Conservation (phyloP, 805 yeast genomes). For the Clavispora santaluciae region DNA sequence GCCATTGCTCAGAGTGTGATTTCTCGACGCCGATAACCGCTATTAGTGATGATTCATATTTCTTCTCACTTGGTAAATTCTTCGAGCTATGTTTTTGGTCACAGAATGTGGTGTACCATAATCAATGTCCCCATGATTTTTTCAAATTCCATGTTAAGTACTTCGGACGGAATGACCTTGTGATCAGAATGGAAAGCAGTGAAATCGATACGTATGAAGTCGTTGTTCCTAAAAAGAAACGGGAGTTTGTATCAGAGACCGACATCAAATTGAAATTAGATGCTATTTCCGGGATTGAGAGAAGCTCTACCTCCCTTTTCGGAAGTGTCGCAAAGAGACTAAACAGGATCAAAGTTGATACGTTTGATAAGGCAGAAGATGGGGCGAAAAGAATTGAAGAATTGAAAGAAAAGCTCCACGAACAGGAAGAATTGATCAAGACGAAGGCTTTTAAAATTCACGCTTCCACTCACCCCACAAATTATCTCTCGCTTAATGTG, state of each 20-base stretch:
- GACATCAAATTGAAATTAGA: conserved; percentile 68
- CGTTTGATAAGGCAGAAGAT: conserved; percentile 64
- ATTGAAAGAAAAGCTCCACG: conserved; percentile 47
- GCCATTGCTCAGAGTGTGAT: conserved; percentile 77
- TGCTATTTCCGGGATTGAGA: conserved; percentile 48
- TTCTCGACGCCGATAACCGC: conserved; percentile 70
- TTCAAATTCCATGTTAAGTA: conserved; percentile 78
- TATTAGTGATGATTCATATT: conserved; percentile 85
- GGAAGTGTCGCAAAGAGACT: conserved; percentile 66
- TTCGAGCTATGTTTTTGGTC: conserved; percentile 81
- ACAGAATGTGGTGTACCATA: conserved; percentile 32
- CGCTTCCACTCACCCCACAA: conserved; percentile 51
- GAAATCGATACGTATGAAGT: conserved; percentile 74
- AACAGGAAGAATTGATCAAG: conserved; percentile 46
- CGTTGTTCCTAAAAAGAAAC: conserved; percentile 65
- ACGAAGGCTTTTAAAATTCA: conserved; percentile 49
- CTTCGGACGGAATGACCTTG: conserved; percentile 75
- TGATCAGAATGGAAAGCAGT: conserved; percentile 74
- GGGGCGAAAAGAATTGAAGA: conserved; percentile 58
- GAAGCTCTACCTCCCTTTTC: conserved; percentile 58
- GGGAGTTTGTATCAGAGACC: conserved; percentile 67
- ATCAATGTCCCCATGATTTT: conserved; percentile 70
- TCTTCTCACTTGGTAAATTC: conserved; percentile 88
- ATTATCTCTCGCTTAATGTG: conserved; percentile 65
- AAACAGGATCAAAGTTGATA: conserved; percentile 70